Evolutionary conservation across 495 filamentous ascomycete genomes (phyloP).

Genomic region (Saxophila tyrrhenica): DNA sequence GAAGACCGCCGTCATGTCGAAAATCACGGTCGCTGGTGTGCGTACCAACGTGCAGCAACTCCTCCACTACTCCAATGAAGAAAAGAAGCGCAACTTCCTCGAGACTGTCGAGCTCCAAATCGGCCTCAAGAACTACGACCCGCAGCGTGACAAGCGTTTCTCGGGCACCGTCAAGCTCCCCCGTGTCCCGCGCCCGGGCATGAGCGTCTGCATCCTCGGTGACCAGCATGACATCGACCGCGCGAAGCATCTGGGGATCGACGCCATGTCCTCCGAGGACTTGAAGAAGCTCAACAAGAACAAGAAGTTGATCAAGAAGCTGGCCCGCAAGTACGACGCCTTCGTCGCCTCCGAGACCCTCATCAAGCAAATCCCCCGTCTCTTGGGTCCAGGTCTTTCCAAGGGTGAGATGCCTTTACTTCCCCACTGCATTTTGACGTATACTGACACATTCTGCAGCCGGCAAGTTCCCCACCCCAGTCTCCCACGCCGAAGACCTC

Average conservation of each 20-base stretch:
- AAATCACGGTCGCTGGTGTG: constrained; percentile 29
- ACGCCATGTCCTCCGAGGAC: constrained; percentile 95
- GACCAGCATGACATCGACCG: constrained; percentile 99
- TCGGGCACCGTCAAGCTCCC: constrained; percentile 94
- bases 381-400: constrained; percentile 94
- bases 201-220: constrained; percentile 94
- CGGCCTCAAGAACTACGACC: constrained; percentile 99
- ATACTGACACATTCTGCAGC: constrained; percentile 40
- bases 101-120: constrained; percentile 94
- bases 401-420: constrained; percentile 53
- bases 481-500: constrained; percentile 92
- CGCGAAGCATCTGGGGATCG: constrained; percentile 93
- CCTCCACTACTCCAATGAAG: constrained; percentile 52
- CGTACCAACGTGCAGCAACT: constrained; percentile 24
- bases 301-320: constrained; percentile 99
- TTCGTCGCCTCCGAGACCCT: constrained; percentile 92
- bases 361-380: constrained; percentile 99
- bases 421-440: neutral
- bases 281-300: constrained; percentile 99
- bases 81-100: constrained; percentile 99
- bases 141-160: constrained; percentile 99
- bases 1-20: constrained; percentile 26
- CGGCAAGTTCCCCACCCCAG: constrained; percentile 97
- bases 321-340: constrained; percentile 98
- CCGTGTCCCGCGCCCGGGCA: constrained; percentile 77